phyloP scores from a whole-genome alignment of 345 rosid genomes.

The Citrus medica region DNA sequence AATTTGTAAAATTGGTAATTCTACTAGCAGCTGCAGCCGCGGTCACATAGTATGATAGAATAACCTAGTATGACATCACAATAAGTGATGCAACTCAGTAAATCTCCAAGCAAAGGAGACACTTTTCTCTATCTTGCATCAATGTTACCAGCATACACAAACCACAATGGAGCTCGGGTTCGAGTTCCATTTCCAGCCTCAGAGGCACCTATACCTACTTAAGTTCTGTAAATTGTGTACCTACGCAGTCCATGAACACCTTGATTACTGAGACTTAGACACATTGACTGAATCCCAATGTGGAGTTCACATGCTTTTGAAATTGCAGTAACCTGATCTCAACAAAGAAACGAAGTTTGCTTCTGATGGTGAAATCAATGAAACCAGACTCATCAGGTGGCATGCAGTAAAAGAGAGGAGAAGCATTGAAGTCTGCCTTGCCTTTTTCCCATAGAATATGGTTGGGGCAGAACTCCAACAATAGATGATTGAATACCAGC shows the following conservation, averaged over 20 bases:
- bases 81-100: background rate
- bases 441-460: slow-evolving; percentile 71
- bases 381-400: background rate
- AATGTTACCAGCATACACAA: background rate
- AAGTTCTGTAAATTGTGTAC: background rate
- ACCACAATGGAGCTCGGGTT: background rate
- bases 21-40: background rate
- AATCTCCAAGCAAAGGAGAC: background rate
- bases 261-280: background rate
- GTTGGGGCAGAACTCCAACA: slow-evolving; percentile 82
- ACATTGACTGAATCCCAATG: slow-evolving; percentile 4
- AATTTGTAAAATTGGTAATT: background rate
- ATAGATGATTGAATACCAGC: slow-evolving; percentile 62
- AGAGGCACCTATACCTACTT: background rate
- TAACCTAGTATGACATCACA: background rate
- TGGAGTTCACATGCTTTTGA: slow-evolving; percentile 7
- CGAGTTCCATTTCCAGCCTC: background rate
- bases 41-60: background rate
- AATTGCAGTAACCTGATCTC: background rate
- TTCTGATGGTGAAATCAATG: background rate
- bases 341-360: background rate
- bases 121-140: background rate
- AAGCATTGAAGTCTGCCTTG: slow-evolving; percentile 23
- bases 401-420: slow-evolving; percentile 11
- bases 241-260: background rate